These are phyloP conservation scores for Binderoboletus segoi DNA, from an alignment of 1,284 basidiomycete genomes.

Conservation along the genomic window DNA sequence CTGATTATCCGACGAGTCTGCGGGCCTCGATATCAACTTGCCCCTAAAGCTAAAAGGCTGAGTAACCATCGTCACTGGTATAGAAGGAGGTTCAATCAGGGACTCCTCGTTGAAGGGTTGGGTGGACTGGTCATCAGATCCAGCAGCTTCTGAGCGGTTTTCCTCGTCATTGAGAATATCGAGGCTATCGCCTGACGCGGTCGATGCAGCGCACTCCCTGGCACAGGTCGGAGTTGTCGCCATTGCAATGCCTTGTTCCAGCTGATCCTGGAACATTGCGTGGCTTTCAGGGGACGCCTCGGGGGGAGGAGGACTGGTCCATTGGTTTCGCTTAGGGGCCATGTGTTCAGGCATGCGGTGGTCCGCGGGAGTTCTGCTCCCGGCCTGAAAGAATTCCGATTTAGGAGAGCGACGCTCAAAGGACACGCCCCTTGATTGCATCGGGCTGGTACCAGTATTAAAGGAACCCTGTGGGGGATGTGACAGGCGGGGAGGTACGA, in stretches of 20 bases:
- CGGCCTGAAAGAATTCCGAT: conserved; percentile 47
- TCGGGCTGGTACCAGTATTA: conserved; percentile 60
- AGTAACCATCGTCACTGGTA: conserved; percentile 11
- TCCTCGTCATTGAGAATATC: conserved; percentile 69
- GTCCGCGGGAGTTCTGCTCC: conserved; percentile 32
- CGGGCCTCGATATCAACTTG: conserved; percentile 23
- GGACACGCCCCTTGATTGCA: conserved; percentile 51
- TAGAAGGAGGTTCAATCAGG: conserved; percentile 11
- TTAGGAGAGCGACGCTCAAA: conserved; percentile 54
- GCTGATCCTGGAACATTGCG: conserved; percentile 62
- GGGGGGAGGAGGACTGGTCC: conserved; percentile 81
- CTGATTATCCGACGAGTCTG: conserved; percentile 8
- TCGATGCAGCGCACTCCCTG: conserved; percentile 50
- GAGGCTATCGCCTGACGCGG: conserved; percentile 57
- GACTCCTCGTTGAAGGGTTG: conserved; percentile 56
- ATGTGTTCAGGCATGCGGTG: conserved; percentile 64
- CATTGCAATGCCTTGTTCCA: conserved; percentile 63
- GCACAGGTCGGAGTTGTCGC: conserved; percentile 66
- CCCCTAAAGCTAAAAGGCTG: conserved; percentile 26
- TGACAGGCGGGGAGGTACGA: conserved; percentile 55
- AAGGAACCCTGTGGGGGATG: conserved; percentile 71
- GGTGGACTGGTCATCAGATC: conserved; percentile 70
- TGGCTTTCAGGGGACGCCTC: conserved; percentile 70
- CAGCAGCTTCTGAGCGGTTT: conserved; percentile 54
- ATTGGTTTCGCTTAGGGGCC: conserved; percentile 74